phyloP scores from a whole-genome alignment of 140 eudicot species.

The Oenanthe javanica region DNA sequence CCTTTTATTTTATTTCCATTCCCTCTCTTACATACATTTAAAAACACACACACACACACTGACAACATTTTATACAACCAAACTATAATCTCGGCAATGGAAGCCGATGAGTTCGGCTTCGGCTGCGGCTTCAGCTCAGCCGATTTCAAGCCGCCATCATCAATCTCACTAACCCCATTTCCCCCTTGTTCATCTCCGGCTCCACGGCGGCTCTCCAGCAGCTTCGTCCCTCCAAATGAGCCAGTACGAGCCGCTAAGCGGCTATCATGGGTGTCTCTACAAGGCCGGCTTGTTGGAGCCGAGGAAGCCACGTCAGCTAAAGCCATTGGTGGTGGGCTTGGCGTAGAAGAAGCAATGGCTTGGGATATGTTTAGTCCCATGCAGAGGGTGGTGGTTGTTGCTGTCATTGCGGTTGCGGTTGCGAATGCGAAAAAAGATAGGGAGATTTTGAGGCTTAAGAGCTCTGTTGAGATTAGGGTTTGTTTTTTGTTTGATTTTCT shows the following conservation, averaged over 20 bases:
- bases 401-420: slow-evolving; percentile 62
- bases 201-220: slow-evolving; percentile 72
- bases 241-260: slow-evolving; percentile 40
- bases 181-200: slow-evolving; percentile 23
- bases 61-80: background rate
- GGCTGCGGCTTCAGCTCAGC: slow-evolving; percentile 19
- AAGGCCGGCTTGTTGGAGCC: slow-evolving; percentile 73
- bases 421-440: slow-evolving; percentile 43
- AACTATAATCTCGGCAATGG: slow-evolving; percentile 18
- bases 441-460: slow-evolving; percentile 40
- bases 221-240: slow-evolving; percentile 50
- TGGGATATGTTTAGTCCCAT: slow-evolving; percentile 85
- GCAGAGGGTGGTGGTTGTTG: slow-evolving; percentile 66
- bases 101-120: slow-evolving; percentile 18
- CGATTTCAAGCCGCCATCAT: slow-evolving; percentile 24
- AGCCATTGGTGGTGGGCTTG: slow-evolving; percentile 48
- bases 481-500: background rate
- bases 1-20: background rate
- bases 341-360: slow-evolving; percentile 41
- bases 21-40: slow-evolving; percentile 3
- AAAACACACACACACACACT: background rate
- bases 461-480: slow-evolving; percentile 71
- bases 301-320: slow-evolving; percentile 68
- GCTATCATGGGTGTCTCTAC: slow-evolving; percentile 74
- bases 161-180: slow-evolving; percentile 31